A percentile compares a stretch with the other conserved stretches of the same genome.
phyloP scores from a whole-genome alignment of 495 filamentous ascomycete species.

The Penicillium cinerascens region DNA sequence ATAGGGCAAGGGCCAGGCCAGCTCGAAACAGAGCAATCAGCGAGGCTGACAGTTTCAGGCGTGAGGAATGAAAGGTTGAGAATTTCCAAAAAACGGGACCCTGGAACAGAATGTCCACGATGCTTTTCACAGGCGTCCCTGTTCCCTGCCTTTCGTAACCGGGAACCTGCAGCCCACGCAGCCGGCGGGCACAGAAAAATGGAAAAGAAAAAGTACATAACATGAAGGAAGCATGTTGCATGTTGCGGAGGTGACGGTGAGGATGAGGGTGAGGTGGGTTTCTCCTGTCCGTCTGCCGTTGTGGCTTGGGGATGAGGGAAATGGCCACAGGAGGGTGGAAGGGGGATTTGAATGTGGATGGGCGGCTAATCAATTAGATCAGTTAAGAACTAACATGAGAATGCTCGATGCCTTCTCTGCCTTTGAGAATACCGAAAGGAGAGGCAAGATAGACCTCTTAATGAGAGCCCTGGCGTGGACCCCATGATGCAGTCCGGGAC shows the following conservation, averaged over 20 bases:
- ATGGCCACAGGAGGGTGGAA: background rate
- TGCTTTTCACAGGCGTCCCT: background rate
- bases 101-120: background rate
- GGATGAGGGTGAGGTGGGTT: constrained; percentile 4
- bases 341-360: background rate
- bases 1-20: background rate
- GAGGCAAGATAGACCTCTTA: constrained; percentile 9
- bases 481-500: constrained; percentile 34
- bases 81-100: background rate
- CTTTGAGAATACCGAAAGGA: background rate
- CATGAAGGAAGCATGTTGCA: constrained; percentile 10
- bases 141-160: background rate
- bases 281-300: background rate
- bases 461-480: constrained; percentile 22
- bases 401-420: too few relatives aligned
- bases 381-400: background rate
- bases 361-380: background rate
- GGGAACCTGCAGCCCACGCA: background rate
- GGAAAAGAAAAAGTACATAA: constrained; percentile 17
- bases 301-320: background rate
- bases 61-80: too few relatives aligned
- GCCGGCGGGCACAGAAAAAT: background rate
- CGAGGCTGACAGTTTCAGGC: background rate
- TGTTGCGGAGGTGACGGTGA: background rate
- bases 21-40: background rate